phyloP scores from a whole-genome alignment of 306 rosid genomes.

The Rosa persica region DNA sequence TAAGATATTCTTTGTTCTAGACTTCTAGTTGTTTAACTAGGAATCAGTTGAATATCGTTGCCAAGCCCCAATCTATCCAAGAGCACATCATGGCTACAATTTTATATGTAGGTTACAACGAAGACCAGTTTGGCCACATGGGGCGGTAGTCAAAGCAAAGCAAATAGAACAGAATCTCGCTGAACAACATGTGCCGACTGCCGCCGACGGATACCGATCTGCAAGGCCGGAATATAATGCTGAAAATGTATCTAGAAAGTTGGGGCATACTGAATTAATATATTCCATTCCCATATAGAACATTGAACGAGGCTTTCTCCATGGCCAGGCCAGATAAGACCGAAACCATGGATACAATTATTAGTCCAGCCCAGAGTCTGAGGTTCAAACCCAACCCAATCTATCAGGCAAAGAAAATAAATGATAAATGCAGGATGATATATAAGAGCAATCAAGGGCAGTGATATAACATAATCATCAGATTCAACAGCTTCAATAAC shows the following conservation, averaged over 20 bases:
- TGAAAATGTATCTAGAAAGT: neutral
- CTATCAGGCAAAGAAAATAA: neutral
- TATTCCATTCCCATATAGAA: neutral
- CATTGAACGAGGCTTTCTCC: neutral
- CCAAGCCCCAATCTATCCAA: neutral
- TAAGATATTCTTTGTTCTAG: neutral
- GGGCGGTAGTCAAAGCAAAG: conserved; percentile 1
- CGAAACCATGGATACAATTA: too few relatives aligned
- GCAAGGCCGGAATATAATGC: neutral
- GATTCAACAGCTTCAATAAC: conserved; percentile 34
- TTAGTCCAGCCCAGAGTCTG: neutral
- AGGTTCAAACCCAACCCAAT: neutral
- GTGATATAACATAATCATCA: conserved; percentile 32
- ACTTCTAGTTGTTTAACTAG: neutral
- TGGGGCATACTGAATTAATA: neutral
- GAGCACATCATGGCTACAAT: neutral
- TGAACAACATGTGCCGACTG: neutral
- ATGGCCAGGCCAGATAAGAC: neutral
- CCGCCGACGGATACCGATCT: neutral
- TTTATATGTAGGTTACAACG: neutral
- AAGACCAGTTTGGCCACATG: neutral
- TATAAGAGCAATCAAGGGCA: conserved; percentile 8
- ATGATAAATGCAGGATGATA: conserved; percentile 5
- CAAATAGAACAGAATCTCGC: neutral
- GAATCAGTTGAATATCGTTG: neutral